Base-by-base conservation (phyloP, 495 filamentous ascomycete genomes). In the Pseudevernia furfuracea region DNA sequence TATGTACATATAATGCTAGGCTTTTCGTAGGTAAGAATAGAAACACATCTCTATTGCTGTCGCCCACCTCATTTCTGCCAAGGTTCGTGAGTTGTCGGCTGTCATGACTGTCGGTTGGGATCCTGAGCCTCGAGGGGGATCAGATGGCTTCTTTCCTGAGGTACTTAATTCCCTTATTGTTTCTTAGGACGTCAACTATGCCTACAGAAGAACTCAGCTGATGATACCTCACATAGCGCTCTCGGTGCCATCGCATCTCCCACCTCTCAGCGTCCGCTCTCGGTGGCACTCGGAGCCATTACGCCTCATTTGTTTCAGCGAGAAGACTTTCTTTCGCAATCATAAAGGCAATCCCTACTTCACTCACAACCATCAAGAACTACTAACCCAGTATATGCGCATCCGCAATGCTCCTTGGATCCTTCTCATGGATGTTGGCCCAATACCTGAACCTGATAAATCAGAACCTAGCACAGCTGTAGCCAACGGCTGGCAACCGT, bases 251-350 rank as follows among this genome's bases (percentile, higher is more conserved):
- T 84, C 84, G n/a, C 81, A 87, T 41, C 79, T 96, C 25, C 95
- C 95, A 10, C 77, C 86, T 30, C 78, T 83, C 44, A 76, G 81
- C 30, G 79, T 96, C 11, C 90, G 94, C 68, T 86, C 85, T 19
- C 82, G 94, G n/a, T 99, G 94, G 94, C 92, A 91, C 75, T 87
- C 90, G 2, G 94, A 99, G 68, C 92, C 94, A 28, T 78, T 97
- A 4, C 89, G 91, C 61, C 81, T 95, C 60, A 78, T 99, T 2
- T 84, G 85, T 1, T 79, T 96, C 37, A 78, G 84, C 30, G 77
- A 79, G 9, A 80, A 80, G 0, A 80, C 82, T 0, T 99, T 97
- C 68, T 79, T 89, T 53, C 80, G 80, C 44, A 97, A 97, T 73
- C 81, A 83, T 52, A 85, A 87, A 64, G 89, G 91, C 49, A 88